Evolutionary conservation across 192 early-diverging fungal genomes (phyloP).

Genomic region (Lobosporangium transversale): DNA sequence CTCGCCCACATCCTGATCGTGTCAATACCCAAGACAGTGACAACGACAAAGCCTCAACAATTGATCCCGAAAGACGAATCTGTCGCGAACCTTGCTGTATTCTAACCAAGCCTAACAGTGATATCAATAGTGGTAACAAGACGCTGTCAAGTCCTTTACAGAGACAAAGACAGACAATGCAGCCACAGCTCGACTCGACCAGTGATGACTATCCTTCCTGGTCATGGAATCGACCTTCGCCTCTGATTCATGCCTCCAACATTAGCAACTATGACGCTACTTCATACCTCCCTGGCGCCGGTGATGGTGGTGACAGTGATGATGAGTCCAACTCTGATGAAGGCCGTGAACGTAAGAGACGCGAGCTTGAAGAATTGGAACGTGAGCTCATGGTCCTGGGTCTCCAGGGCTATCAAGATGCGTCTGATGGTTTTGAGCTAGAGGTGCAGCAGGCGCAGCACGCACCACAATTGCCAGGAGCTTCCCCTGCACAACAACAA

Average conservation of each 20-base stretch:
- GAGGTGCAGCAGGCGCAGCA: neutral
- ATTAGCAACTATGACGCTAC: neutral
- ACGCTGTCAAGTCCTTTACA: neutral
- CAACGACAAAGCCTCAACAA: no score
- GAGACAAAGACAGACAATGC: no score
- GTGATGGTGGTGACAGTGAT: neutral
- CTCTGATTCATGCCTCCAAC: neutral
- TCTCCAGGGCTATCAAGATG: neutral
- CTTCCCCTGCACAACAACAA: no score
- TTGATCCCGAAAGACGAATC: no score
- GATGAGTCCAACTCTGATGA: constrained; percentile 4
- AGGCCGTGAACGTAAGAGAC: neutral
- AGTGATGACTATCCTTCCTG: no score
- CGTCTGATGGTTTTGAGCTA: neutral
- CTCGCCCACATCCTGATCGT: neutral
- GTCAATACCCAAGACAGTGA: neutral
- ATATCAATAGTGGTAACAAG: neutral
- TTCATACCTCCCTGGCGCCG: neutral
- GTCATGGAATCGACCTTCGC: neutral
- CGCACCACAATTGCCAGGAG: no score
- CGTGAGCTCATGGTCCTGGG: constrained; percentile 8
- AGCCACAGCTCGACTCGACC: no score
- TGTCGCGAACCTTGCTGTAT: constrained; percentile 1
- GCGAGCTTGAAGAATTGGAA: constrained; percentile 12
- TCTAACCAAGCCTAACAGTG: neutral